Evolutionary conservation across 257 asterid species (phyloP), one percentile per base, ranked within the genome.

Genomic region (Solanum infundibuliforme): DNA sequence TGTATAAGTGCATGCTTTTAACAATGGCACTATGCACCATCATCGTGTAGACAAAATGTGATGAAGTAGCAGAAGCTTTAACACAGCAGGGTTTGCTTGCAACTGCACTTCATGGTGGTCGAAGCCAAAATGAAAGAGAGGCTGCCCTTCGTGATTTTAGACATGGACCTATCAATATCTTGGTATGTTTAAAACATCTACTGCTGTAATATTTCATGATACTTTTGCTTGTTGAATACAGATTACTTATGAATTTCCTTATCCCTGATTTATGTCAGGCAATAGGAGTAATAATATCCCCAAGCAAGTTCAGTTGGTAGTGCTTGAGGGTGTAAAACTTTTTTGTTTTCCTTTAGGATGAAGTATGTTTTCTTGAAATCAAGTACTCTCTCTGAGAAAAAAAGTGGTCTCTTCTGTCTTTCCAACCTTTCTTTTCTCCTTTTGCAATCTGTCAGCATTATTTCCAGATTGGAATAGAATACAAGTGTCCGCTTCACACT

Each of bases 41-140:
- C 65, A 69, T 87, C 89, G 72, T 93, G 89, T 94, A 95, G 98
- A 96, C 90, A 83, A 96, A 94, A 92, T 96, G 99, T 83, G 97
- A 95, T 87, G 99, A 96, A 91, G 96, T 95, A 84, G 98, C 98
- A n/a, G 98, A 96, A 89, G 98, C 96, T 82, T 89, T 96, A 91
- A 90, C 65, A 14, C 92, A 92, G 85, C 97, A 96, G 92, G 98
- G 96, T 75, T 91, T 96, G 92, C 90, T 89, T 88, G 98, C 98
- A 25, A 93, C 94, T 89, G 94, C 97, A 87, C 96, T 96, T 87
- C 98, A 96, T 90, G 99, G 99, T 75, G 99, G 99, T 72, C 98
- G 98, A 85, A 94, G 94, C 92, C 99, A 96, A 93, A 93, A 89
- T 87, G 99, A 96, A 91, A 91, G 99, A 89, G 99, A 95, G 91